phyloP scores from a whole-genome alignment of 1,284 basidiomycete species.

The Flammula alnicola region DNA sequence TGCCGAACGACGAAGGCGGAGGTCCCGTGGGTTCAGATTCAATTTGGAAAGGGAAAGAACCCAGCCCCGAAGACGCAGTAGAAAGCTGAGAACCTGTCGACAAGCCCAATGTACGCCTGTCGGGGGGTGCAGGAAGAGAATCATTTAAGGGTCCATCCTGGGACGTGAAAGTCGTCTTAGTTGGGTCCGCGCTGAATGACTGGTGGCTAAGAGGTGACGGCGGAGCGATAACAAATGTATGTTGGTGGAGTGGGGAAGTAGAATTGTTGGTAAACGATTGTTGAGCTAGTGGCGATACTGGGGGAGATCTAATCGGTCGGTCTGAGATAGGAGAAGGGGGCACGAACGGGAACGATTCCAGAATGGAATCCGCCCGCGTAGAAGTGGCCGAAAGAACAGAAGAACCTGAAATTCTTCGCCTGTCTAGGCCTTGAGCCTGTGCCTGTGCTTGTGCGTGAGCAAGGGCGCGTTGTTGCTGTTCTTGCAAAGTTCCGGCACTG shows the following conservation, averaged over 20 bases:
- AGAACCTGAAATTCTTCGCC: conserved; percentile 57
- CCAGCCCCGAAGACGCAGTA: conserved; percentile 73
- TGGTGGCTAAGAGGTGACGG: conserved; percentile 37
- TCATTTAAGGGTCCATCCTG: conserved; percentile 22
- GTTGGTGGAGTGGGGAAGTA: conserved; percentile 36
- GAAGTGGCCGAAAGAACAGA: conserved; percentile 71
- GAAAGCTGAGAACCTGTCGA: conserved; percentile 75
- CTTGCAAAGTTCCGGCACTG: conserved; percentile 49
- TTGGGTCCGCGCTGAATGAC: conserved; percentile 28
- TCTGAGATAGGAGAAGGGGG: conserved; percentile 83
- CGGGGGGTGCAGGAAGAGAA: conserved; percentile 50
- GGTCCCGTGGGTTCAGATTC: conserved; percentile 51
- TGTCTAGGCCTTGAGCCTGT: conserved; percentile 54
- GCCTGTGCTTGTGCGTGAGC: conserved; percentile 61
- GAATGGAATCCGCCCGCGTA: conserved; percentile 75
- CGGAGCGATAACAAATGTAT: conserved; percentile 41
- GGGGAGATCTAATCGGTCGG: conserved; percentile 72
- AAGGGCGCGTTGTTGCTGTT: conserved; percentile 64
- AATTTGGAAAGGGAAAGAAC: conserved; percentile 84
- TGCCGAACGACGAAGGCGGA: conserved; percentile 43
- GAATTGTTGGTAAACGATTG: conserved; percentile 49
- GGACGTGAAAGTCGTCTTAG: conserved; percentile 15
- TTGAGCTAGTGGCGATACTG: conserved; percentile 68
- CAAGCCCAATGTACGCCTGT: conserved; percentile 62
- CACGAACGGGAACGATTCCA: conserved; percentile 84